Percentiles rank a stretch among this genome's conserved stretches.
Evolutionary conservation across 202 grass and related monocot genomes (phyloP).

Genomic region (Bolboschoenoplectus hybrid): DNA sequence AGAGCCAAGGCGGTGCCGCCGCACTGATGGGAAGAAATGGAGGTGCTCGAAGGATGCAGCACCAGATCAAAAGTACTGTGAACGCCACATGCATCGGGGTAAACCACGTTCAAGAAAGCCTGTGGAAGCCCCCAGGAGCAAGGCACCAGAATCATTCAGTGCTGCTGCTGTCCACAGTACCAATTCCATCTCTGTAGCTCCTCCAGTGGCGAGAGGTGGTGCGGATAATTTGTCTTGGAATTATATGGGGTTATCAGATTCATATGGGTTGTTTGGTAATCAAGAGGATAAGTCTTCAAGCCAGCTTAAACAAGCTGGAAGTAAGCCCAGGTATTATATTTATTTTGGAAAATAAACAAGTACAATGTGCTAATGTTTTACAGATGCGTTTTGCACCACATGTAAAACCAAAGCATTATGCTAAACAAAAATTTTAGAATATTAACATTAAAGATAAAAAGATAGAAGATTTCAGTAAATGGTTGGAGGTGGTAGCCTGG

Average conservation of each 20-base stretch:
- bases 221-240: not conserved
- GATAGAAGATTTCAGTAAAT: not conserved
- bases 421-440: constrained; percentile 6
- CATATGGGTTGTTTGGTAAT: constrained; percentile 23
- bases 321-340: constrained; percentile 11
- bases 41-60: constrained; percentile 34
- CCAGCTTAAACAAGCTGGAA: constrained; percentile 16
- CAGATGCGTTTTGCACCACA: not conserved
- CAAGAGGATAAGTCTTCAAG: not conserved
- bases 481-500: not conserved
- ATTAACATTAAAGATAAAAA: not conserved
- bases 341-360: not conserved
- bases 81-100: constrained; percentile 50
- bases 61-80: constrained; percentile 42
- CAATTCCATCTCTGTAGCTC: not conserved
- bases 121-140: constrained; percentile 37
- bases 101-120: constrained; percentile 49
- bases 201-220: not conserved
- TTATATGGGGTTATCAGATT: not conserved
- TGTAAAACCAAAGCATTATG: not conserved
- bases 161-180: not conserved
- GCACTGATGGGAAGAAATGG: constrained; percentile 39
- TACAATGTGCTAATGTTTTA: not conserved
- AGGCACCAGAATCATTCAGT: not conserved
- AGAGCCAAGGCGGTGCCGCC: constrained; percentile 32